A percentile compares a stretch with the other conserved stretches of the same genome.
These are phyloP conservation scores for Neopestalotiopsis clavispora DNA, from an alignment of 2,329 filamentous ascomycete species.

Conservation along the genomic window DNA sequence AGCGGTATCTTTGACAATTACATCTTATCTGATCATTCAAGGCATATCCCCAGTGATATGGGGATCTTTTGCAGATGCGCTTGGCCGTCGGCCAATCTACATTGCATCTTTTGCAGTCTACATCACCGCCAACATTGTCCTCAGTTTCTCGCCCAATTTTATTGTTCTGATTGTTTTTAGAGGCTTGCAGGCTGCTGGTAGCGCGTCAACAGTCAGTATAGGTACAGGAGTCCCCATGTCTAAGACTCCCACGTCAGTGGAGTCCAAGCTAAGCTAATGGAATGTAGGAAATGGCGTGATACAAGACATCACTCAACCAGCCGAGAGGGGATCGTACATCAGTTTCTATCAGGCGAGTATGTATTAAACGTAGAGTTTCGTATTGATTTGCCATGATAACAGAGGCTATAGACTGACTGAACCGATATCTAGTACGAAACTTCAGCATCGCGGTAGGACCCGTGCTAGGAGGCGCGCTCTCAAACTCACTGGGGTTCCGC, in stretches of 20 bases:
- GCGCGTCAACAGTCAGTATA: slow-evolving; percentile 52
- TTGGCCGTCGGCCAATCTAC: slow-evolving; percentile 51
- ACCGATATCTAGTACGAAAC: slow-evolving; percentile 27
- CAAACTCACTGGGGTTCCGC: slow-evolving; percentile 34
- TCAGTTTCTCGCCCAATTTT: slow-evolving; percentile 49
- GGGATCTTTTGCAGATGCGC: slow-evolving; percentile 51
- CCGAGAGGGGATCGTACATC: slow-evolving; percentile 35
- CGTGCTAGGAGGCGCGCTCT: slow-evolving; percentile 36
- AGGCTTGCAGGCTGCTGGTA: slow-evolving; percentile 52
- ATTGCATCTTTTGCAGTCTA: slow-evolving; percentile 52
- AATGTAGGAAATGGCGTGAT: slow-evolving; percentile 35
- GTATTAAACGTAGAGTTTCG: no score
- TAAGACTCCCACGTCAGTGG: background rate
- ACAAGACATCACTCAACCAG: slow-evolving; percentile 34
- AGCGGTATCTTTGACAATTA: slow-evolving; percentile 45
- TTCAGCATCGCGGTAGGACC: slow-evolving; percentile 38
- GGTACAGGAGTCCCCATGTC: slow-evolving; percentile 33
- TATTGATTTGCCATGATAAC: background rate
- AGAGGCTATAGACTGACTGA: no score
- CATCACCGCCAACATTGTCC: slow-evolving; percentile 48
- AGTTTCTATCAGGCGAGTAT: slow-evolving; percentile 39
- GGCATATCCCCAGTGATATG: slow-evolving; percentile 54
- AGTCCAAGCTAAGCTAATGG: background rate
- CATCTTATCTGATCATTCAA: slow-evolving; percentile 55
- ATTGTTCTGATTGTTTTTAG: slow-evolving; percentile 48